These are phyloP conservation scores for Fusarium lateritium DNA, from an alignment of 2,329 filamentous ascomycete genomes.

Conservation along the genomic window DNA sequence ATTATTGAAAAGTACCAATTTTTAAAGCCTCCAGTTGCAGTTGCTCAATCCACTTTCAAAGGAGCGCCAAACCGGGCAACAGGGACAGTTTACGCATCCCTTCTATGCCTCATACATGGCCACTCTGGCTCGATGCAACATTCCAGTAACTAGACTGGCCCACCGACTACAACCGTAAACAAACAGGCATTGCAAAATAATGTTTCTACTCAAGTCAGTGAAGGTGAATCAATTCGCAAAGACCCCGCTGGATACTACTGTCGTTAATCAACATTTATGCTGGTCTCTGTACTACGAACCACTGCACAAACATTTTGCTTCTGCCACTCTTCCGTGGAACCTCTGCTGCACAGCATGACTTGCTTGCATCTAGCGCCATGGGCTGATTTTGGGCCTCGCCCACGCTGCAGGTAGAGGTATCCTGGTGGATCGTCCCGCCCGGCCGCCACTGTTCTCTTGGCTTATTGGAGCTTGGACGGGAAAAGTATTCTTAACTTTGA, in stretches of 20 bases:
- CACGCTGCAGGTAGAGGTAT: constrained; percentile 37
- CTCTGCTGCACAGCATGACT: constrained; percentile 46
- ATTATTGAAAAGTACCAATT: constrained; percentile 3
- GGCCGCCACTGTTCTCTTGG: constrained; percentile 24
- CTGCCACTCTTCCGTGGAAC: constrained; percentile 1
- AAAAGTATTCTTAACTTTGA: constrained; percentile 35
- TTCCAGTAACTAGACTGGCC: constrained; percentile 37
- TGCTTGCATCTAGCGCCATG: constrained; percentile 47
- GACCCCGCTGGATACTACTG: not conserved
- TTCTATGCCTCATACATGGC: constrained; percentile 11
- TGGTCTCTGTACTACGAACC: constrained; percentile 11
- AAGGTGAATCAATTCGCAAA: not conserved
- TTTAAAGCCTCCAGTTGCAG: constrained; percentile 9
- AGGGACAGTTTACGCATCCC: constrained; percentile 8
- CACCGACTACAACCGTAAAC: constrained; percentile 20
- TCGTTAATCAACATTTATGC: constrained; percentile 3
- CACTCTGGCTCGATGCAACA: constrained; percentile 40
- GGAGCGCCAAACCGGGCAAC: constrained; percentile 24
- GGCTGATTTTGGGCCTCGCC: constrained; percentile 45
- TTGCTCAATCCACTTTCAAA: constrained; percentile 14
- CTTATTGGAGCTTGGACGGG: constrained; percentile 42
- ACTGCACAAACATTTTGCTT: constrained; percentile 3
- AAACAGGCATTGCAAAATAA: constrained; percentile 8
- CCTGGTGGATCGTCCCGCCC: constrained; percentile 45
- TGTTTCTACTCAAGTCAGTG: not conserved